Base-by-base conservation (phyloP, 2,329 filamentous ascomycete species). In the Fusarium domesticum region DNA sequence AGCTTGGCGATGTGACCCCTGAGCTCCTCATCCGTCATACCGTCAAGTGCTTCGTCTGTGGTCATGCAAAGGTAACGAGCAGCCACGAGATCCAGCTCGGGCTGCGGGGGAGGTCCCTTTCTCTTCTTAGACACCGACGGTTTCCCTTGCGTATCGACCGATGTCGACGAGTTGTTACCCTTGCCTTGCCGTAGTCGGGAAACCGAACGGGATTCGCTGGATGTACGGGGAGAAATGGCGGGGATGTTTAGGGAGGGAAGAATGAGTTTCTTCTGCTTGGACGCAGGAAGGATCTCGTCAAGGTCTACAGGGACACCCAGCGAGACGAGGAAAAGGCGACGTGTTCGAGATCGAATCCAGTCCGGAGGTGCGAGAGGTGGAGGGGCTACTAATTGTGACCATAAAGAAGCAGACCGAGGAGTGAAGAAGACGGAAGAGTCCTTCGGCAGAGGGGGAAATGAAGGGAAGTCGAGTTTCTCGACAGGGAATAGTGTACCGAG, bases 221-320 rank as follows among this genome's bases (percentile, higher is more conserved):
- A 83, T 15, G 71, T 76, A 32, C 78, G 72, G 25, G 73, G 76
- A 18, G 72, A 85, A 40, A 65, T 75, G 48, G 68, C 76, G 38
- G 70, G 76, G 25, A 91, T 81, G 23, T 89, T 95, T 15, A 93
- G 84, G 6, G 91, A 96, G 0, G 93, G 93, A 2, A 98, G 78
- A 5, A 98, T 80, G 15, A 98, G 83, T 65, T 97, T 97, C 77
- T 97, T 97, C 66, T 98, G 93, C 68, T 97, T 97, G 11, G 89
- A 95, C 0, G 92, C 91, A 0, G 93, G 93, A 6, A 98, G 80
- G 43, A 98, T 97, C 71, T 98, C 93, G 67, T 98, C 93, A 0
- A 98, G 77, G 60, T 98, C 93, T 35, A 98, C 89, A 2, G 93
- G 93, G 0, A 98, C 93, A 15, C 93, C 93, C 0, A 98, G 80